phyloP scores from a whole-genome alignment of 2,329 filamentous ascomycete genomes.

The Aspergillus tamarii region DNA sequence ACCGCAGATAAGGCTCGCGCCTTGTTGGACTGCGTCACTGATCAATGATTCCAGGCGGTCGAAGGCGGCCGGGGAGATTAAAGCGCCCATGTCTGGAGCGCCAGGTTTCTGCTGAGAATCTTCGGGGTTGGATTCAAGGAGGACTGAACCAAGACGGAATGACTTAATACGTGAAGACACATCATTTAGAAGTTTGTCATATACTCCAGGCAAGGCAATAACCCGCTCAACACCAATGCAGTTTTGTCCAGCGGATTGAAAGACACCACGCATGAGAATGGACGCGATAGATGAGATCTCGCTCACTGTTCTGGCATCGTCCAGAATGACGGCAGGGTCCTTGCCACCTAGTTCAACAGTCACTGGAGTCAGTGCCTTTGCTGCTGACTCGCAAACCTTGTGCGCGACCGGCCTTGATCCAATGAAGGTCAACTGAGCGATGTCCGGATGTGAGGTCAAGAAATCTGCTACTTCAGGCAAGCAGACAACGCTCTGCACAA shows the following conservation, averaged over 20 bases:
- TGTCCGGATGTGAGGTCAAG: slow-evolving; percentile 80
- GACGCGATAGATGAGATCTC: slow-evolving; percentile 73
- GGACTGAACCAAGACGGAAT: slow-evolving; percentile 74
- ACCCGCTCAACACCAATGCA: slow-evolving; percentile 97
- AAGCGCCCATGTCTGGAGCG: slow-evolving; percentile 76
- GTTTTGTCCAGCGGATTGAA: slow-evolving; percentile 95
- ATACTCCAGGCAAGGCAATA: slow-evolving; percentile 75
- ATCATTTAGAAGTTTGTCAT: slow-evolving; percentile 70
- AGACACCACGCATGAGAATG: slow-evolving; percentile 86
- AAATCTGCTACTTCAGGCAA: slow-evolving; percentile 82
- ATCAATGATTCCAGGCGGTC: slow-evolving; percentile 75
- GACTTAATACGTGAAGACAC: slow-evolving; percentile 74
- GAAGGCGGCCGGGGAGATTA: slow-evolving; percentile 81
- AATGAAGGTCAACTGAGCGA: slow-evolving; percentile 94
- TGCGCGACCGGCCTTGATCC: slow-evolving; percentile 86
- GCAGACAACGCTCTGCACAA: slow-evolving; percentile 84
- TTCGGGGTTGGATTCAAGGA: slow-evolving; percentile 50
- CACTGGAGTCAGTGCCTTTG: slow-evolving; percentile 82
- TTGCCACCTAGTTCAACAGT: slow-evolving; percentile 94
- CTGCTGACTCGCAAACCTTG: slow-evolving; percentile 82
- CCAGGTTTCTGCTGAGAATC: slow-evolving; percentile 24
- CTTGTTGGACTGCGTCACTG: slow-evolving; percentile 72
- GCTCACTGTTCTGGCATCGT: slow-evolving; percentile 64
- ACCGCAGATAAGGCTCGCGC: slow-evolving; percentile 80
- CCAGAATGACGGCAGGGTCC: slow-evolving; percentile 86